A percentile compares a stretch with the other conserved stretches of the same genome.
Evolutionary conservation across 108 stramenopile genomes (phyloP).

Genomic region (Schizochytrium sp.): DNA sequence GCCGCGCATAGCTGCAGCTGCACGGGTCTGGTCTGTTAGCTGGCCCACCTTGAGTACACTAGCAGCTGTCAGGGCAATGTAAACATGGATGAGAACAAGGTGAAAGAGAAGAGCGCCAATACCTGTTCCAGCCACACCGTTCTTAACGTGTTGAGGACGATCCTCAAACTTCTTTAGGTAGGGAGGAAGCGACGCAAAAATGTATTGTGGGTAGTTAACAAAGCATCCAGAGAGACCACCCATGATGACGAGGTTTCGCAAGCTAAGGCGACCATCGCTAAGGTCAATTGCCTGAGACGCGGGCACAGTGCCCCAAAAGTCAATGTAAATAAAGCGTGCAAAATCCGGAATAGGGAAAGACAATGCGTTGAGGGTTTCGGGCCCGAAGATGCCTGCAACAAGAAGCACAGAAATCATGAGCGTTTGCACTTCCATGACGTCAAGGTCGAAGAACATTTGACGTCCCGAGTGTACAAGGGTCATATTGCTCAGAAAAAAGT

Average conservation of each 20-base stretch:
- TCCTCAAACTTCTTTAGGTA: conserved; percentile 22
- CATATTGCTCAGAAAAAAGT: conserved; percentile 55
- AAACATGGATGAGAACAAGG: conserved; percentile 32
- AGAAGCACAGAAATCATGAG: neutral
- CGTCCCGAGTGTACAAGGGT: conserved; percentile 52
- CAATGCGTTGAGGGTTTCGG: neutral
- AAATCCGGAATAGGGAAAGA: conserved; percentile 21
- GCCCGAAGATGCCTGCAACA: conserved; percentile 16
- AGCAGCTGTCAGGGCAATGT: neutral
- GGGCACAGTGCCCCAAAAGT: neutral
- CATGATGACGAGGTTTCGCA: neutral
- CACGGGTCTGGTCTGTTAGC: neutral
- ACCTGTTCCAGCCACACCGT: conserved; percentile 46
- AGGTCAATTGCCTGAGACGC: conserved; percentile 33
- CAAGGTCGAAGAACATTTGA: conserved; percentile 56
- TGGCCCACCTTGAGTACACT: neutral
- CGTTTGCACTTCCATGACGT: conserved; percentile 57
- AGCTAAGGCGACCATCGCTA: conserved; percentile 22
- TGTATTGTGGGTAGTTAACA: conserved; percentile 59
- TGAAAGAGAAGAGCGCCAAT: conserved; percentile 7
- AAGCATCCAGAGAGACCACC: conserved; percentile 36
- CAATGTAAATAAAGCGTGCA: neutral
- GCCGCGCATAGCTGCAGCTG: conserved; percentile 43
- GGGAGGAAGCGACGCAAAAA: neutral
- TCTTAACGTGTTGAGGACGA: conserved; percentile 47